Conservation (phyloP, 257 asterid species). For the Haberlea rhodopensis region DNA sequence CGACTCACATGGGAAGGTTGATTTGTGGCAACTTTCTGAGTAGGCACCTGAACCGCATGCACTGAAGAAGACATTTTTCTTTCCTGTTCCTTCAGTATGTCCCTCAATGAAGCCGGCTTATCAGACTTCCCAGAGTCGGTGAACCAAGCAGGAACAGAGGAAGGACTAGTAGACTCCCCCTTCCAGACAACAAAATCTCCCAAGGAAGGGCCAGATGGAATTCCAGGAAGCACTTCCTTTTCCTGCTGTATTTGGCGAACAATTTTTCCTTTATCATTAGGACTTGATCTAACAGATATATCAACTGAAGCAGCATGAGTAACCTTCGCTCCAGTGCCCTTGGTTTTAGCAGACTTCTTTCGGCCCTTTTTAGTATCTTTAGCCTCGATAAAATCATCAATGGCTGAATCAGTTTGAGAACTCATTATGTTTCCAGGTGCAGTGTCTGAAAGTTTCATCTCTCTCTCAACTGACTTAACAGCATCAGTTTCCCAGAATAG, state of each 20-base stretch:
- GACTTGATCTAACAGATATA: constrained; percentile 51
- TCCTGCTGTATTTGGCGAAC: constrained; percentile 60
- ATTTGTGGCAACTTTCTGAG: constrained; percentile 56
- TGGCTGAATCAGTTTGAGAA: constrained; percentile 41
- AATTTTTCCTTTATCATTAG: constrained; percentile 58
- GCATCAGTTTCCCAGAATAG: constrained; percentile 51
- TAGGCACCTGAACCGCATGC: constrained; percentile 45
- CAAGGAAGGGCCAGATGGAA: constrained; percentile 88
- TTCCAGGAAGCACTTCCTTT: constrained; percentile 64
- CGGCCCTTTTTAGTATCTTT: constrained; percentile 91
- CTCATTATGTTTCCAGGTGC: constrained; percentile 26
- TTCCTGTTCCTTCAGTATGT: constrained; percentile 85
- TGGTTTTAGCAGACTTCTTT: constrained; percentile 78
- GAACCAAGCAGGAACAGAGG: constrained; percentile 89
- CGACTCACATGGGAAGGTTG: constrained; percentile 61
- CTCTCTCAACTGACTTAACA: constrained; percentile 45
- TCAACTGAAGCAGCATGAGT: constrained; percentile 44
- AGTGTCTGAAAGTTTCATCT: constrained; percentile 39
- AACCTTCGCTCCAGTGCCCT: constrained; percentile 60
- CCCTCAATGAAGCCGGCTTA: constrained; percentile 81
- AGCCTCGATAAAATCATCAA: constrained; percentile 73
- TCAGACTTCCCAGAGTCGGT: constrained; percentile 63
- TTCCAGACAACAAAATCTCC: constrained; percentile 95
- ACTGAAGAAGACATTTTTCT: constrained; percentile 46
- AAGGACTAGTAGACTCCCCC: constrained; percentile 62